Percentiles rank a stretch among this genome's conserved stretches.
These are phyloP conservation scores for Artemisia annua DNA, from an alignment of 129 eudicot species.

Conservation along the genomic window DNA sequence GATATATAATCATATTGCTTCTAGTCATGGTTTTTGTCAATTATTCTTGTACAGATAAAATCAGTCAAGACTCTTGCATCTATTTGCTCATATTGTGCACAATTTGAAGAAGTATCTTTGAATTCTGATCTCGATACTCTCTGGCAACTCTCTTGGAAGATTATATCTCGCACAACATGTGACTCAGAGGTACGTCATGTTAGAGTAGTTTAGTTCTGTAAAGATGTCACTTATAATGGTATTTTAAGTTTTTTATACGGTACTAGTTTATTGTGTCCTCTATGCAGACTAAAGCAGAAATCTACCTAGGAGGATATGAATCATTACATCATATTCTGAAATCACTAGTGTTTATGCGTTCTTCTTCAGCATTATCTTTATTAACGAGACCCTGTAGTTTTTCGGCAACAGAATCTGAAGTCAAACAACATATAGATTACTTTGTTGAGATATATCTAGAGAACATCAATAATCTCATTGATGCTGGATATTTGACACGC, in stretches of 20 bases:
- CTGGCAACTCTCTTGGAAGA: constrained; percentile 75
- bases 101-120: constrained; percentile 26
- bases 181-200: constrained; percentile 59
- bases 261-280: constrained; percentile 12
- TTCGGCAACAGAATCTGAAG: constrained; percentile 34
- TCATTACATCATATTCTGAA: constrained; percentile 59
- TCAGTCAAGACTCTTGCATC: constrained; percentile 70
- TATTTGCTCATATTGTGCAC: constrained; percentile 58
- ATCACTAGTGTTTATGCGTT: constrained; percentile 43
- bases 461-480: constrained; percentile 62
- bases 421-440: constrained; percentile 54
- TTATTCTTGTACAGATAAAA: constrained; percentile 48
- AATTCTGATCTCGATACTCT: constrained; percentile 39
- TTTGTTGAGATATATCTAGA: constrained; percentile 55
- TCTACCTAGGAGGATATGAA: constrained; percentile 75
- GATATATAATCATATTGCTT: not conserved
- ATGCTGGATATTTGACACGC: constrained; percentile 59
- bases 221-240: too few species aligned
- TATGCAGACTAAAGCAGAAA: constrained; percentile 76
- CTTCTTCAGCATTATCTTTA: constrained; percentile 49
- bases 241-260: not conserved
- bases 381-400: constrained; percentile 29
- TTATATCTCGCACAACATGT: constrained; percentile 50
- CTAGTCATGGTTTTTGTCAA: constrained; percentile 11
- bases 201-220: not conserved